Evolutionary conservation across 768 basidiomycete genomes (phyloP), one percentile per base, ranked within the genome.

Genomic region (Daedaleopsis nitida): DNA sequence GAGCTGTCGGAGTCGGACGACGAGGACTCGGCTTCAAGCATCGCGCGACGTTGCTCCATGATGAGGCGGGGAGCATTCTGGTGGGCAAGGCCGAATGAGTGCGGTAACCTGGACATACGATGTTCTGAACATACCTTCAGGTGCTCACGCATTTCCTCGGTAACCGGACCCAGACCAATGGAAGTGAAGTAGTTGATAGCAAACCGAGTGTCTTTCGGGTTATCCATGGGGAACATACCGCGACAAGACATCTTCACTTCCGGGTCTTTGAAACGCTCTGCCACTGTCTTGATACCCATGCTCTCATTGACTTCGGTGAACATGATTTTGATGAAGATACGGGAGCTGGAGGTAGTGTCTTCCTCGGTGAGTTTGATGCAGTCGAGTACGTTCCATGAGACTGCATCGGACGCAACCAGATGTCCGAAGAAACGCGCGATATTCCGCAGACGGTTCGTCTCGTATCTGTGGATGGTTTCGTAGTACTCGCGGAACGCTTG

Each of bases 111-210:
- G 45, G 12, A 57, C 24, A 17, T 10, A 5, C 23, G 35, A 21
- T 23, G 17, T 19, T 55, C 3, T 19, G 43, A 14, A 68, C 62
- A 78, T 66, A 91, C 92, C 81, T 96, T 94, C 62, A 99, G 78
- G 70, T 94, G 96, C 71, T 96, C 95, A 72, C 97, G 83, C 97
- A 98, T 98, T 34, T 91, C 91, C 74, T 98, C 96, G 1, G 97
- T 99, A 62, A 98, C 73, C 23, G 83, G 82, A 57, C 97, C 97
- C 61, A 98, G 71, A 0, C 94, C 94, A 66, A 99, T 88, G 68
- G 91, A 94, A 7, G 97, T 99, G 73, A 98, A 97, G 78, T 98
- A 98, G 73, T 97, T 97, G 86, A 96, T 96, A 3, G 94, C 85
- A 72, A 96, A 94, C 56, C 97, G 84, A 0, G 97, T 98, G 70